These are phyloP conservation scores for Neotropicomus parvogracilis DNA, from an alignment of 1,284 basidiomycete species.

Conservation along the genomic window DNA sequence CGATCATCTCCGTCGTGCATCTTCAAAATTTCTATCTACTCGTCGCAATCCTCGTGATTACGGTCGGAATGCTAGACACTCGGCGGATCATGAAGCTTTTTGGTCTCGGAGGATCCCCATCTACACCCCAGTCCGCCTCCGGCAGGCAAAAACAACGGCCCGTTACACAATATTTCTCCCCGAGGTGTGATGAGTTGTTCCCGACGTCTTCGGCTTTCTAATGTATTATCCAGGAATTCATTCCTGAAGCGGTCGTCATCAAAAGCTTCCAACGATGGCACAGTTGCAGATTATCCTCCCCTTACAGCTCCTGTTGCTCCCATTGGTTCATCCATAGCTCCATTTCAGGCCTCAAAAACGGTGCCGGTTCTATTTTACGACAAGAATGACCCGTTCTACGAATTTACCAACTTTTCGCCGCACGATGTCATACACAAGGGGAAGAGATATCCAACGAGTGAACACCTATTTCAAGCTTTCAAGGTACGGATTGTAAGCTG, in stretches of 20 bases:
- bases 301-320: conserved; percentile 33
- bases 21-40: conserved; percentile 31
- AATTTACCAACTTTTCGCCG: conserved; percentile 66
- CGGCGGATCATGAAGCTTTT: conserved; percentile 35
- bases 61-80: conserved; percentile 34
- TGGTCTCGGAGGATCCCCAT: conserved; percentile 30
- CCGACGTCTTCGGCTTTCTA: not conserved
- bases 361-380: conserved; percentile 55
- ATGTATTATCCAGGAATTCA: conserved; percentile 14
- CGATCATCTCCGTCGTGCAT: conserved; percentile 10
- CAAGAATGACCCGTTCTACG: conserved; percentile 57
- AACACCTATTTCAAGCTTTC: conserved; percentile 67
- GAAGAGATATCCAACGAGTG: conserved; percentile 61
- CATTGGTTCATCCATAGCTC: conserved; percentile 29
- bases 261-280: conserved; percentile 5
- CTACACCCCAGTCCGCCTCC: conserved; percentile 23
- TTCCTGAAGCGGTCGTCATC: conserved; percentile 16
- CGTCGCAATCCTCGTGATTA: conserved; percentile 18
- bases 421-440: conserved; percentile 55
- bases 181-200: conserved; percentile 16
- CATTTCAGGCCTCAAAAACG: conserved; percentile 28
- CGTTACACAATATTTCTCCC: conserved; percentile 25
- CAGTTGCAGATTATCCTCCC: conserved; percentile 30
- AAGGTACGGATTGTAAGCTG: conserved; percentile 41
- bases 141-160: conserved; percentile 23